phyloP scores from a whole-genome alignment of 2,329 filamentous ascomycete species.

The Xylariaceae sp. region DNA sequence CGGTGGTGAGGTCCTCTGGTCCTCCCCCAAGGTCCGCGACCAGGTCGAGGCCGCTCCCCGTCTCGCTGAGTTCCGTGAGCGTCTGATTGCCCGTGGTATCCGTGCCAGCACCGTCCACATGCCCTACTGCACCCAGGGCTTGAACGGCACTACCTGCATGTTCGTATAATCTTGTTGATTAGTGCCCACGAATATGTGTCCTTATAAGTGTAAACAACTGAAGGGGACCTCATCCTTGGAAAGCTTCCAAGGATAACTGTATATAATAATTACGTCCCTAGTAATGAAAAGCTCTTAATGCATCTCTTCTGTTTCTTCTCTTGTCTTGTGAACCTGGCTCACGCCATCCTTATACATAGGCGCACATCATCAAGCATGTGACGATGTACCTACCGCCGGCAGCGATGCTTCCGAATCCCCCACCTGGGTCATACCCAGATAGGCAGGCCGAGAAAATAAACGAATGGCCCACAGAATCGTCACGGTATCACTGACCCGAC shows the following conservation, averaged over 20 bases:
- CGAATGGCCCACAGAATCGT: too few relatives aligned
- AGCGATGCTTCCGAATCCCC: too few relatives aligned
- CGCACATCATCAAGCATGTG: too few relatives aligned
- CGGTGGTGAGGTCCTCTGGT: constrained; percentile 77
- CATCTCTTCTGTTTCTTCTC: background rate
- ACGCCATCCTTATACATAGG: background rate
- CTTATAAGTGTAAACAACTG: background rate
- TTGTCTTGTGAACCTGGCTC: too few relatives aligned
- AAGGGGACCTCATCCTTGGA: background rate
- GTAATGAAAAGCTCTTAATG: background rate
- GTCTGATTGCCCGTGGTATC: constrained; percentile 64
- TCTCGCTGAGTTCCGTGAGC: constrained; percentile 69
- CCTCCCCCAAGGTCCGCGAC: constrained; percentile 62
- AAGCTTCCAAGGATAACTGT: background rate
- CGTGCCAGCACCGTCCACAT: constrained; percentile 61
- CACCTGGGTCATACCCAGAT: too few relatives aligned
- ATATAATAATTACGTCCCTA: background rate
- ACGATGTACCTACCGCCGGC: too few relatives aligned
- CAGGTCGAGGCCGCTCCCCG: constrained; percentile 65
- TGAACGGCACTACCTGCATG: constrained; percentile 46
- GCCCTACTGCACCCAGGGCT: constrained; percentile 62
- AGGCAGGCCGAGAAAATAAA: too few relatives aligned
- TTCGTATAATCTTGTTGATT: constrained; percentile 14
- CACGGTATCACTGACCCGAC: too few relatives aligned
- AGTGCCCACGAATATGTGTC: background rate